A percentile compares a stretch with the other conserved stretches of the same genome.
These are phyloP conservation scores for Laetiporus sulphureus DNA, from an alignment of 1,284 basidiomycete species.

Conservation along the genomic window DNA sequence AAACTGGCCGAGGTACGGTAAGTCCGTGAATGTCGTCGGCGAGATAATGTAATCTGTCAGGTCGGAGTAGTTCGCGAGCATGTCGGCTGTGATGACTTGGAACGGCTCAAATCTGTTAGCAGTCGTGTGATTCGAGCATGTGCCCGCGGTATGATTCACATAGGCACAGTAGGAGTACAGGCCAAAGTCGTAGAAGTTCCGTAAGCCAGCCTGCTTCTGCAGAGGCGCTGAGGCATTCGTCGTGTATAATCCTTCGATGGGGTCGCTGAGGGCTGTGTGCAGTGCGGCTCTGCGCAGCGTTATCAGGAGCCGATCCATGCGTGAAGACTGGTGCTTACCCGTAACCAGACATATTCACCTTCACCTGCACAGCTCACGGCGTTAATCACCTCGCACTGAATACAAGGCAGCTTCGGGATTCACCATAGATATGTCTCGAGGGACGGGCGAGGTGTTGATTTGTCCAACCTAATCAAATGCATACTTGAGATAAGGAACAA, in stretches of 20 bases:
- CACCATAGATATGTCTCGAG: constrained; percentile 69
- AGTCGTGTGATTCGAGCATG: constrained; percentile 55
- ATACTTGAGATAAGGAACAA: not conserved
- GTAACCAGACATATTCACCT: constrained; percentile 62
- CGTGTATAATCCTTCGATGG: constrained; percentile 62
- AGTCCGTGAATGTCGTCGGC: constrained; percentile 51
- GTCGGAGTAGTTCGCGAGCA: constrained; percentile 52
- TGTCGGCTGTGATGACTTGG: constrained; percentile 55
- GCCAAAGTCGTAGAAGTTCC: constrained; percentile 68
- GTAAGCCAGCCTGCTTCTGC: constrained; percentile 47
- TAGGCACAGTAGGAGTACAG: constrained; percentile 75
- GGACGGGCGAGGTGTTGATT: constrained; percentile 69
- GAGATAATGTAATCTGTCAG: constrained; percentile 50
- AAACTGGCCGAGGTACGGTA: constrained; percentile 52
- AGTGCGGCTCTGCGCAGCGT: constrained; percentile 42
- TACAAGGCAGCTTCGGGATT: constrained; percentile 15
- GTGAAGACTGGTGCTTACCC: constrained; percentile 39
- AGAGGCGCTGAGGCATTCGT: constrained; percentile 59
- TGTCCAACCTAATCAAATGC: constrained; percentile 57
- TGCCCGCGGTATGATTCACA: constrained; percentile 49
- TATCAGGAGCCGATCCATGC: constrained; percentile 10
- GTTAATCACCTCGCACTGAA: constrained; percentile 12
- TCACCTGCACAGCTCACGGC: constrained; percentile 43
- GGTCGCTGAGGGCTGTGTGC: constrained; percentile 44
- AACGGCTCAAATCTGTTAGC: constrained; percentile 58